Conservation (phyloP, 306 rosid species). For the Quercus wislizeni region DNA sequence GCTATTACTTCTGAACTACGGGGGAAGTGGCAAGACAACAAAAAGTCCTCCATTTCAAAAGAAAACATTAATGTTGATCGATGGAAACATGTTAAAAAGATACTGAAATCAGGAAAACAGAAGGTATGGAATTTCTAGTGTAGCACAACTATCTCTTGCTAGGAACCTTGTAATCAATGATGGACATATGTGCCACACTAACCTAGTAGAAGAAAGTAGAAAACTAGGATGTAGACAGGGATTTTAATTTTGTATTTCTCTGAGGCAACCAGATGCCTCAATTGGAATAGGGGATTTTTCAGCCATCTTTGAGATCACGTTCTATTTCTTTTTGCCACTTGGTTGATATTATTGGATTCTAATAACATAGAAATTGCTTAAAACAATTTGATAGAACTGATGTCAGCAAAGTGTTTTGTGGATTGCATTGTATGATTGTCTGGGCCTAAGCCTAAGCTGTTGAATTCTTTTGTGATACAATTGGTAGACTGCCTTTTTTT, state of each 20-base stretch:
- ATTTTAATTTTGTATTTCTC: not conserved
- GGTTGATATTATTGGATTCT: not conserved
- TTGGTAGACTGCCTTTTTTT: not conserved
- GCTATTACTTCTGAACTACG: slow-evolving; percentile 83
- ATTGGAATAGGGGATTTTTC: not conserved
- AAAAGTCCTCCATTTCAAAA: slow-evolving; percentile 55
- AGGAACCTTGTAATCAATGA: not conserved
- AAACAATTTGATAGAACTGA: not conserved
- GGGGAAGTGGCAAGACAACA: slow-evolving; percentile 79
- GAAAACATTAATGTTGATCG: slow-evolving; percentile 65
- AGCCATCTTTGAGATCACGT: not conserved
- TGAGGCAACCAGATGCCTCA: not conserved
- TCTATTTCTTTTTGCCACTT: not conserved
- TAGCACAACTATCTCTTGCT: not conserved
- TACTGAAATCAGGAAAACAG: slow-evolving; percentile 68
- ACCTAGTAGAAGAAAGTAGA: not conserved
- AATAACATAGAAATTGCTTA: not conserved
- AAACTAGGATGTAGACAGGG: not conserved
- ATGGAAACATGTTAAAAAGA: slow-evolving; percentile 79
- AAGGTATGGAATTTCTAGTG: slow-evolving; percentile 45
- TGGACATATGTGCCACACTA: not conserved
- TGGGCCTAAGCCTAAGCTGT: not conserved
- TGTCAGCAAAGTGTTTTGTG: not conserved
- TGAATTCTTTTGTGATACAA: not conserved
- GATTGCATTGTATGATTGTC: not conserved